phyloP scores from a whole-genome alignment of 2,329 filamentous ascomycete species.

The Clarireedia sp. region DNA sequence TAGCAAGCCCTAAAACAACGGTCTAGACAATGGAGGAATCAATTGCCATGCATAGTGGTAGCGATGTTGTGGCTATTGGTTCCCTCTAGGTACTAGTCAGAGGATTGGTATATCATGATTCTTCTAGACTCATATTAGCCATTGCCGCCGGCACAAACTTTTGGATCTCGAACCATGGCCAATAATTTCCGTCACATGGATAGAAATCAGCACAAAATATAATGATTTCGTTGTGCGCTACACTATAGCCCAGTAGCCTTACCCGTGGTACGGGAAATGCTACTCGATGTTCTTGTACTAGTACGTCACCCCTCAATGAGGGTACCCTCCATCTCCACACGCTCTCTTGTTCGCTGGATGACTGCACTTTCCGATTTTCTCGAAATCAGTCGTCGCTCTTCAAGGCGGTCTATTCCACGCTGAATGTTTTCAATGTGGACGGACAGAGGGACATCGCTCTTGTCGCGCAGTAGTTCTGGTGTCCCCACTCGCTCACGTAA shows the following conservation, averaged over 20 bases:
- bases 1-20: too few relatives aligned
- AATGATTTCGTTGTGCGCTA: background rate
- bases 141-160: too few relatives aligned
- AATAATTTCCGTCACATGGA: too few relatives aligned
- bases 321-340: conserved; percentile 34
- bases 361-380: conserved; percentile 51
- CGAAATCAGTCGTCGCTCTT: conserved; percentile 52
- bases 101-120: too few relatives aligned
- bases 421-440: conserved; percentile 72
- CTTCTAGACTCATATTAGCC: too few relatives aligned
- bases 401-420: conserved; percentile 62
- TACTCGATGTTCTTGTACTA: background rate
- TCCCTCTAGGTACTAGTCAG: too few relatives aligned
- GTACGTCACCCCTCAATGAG: conserved; percentile 21
- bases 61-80: too few relatives aligned
- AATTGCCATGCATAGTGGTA: too few relatives aligned
- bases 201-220: too few relatives aligned
- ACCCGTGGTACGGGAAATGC: background rate
- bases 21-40: too few relatives aligned
- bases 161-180: too few relatives aligned
- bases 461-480: conserved; percentile 51
- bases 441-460: conserved; percentile 51
- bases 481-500: conserved; percentile 62
- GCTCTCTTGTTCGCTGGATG: conserved; percentile 43
- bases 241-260: background rate